Conservation (phyloP, 106 monocot species). For the Triglochin maritima region DNA sequence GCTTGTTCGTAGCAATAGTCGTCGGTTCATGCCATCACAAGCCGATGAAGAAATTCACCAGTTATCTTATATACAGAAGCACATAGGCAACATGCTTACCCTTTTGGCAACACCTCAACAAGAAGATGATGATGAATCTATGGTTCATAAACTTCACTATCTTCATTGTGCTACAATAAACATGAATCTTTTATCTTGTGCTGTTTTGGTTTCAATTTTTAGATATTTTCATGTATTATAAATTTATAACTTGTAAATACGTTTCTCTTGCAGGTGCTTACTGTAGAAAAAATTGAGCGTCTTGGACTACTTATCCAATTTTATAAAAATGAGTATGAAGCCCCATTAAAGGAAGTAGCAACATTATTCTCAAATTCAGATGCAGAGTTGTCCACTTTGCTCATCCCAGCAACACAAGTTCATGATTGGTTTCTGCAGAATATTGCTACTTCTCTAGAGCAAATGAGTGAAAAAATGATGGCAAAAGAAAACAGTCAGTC, state of each 20-base stretch:
- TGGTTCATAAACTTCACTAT: conserved; percentile 9
- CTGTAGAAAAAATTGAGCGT: conserved; percentile 62
- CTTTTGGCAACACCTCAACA: conserved; percentile 11
- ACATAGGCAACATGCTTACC: conserved; percentile 15
- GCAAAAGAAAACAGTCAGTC: conserved; percentile 42
- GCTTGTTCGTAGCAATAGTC: conserved; percentile 21
- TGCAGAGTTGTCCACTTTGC: conserved; percentile 54
- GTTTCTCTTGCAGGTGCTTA: conserved; percentile 43
- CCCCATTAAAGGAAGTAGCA: conserved; percentile 49
- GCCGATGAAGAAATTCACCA: conserved; percentile 18
- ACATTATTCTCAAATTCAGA: conserved; percentile 79
- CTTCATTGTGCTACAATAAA: neutral
- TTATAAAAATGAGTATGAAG: conserved; percentile 34
- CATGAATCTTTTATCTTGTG: neutral
- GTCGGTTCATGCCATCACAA: conserved; percentile 17
- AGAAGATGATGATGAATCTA: conserved; percentile 6
- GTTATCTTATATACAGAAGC: conserved; percentile 18
- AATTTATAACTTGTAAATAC: neutral
- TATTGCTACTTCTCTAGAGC: conserved; percentile 52
- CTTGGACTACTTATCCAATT: conserved; percentile 80
- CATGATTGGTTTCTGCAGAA: conserved; percentile 73
- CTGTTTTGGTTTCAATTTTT: neutral
- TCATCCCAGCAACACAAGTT: conserved; percentile 52
- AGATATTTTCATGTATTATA: neutral
- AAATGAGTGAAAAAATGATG: conserved; percentile 39